Conservation (phyloP, 352 stramenopile genomes). For the Pilasporangium apinafurcum region DNA sequence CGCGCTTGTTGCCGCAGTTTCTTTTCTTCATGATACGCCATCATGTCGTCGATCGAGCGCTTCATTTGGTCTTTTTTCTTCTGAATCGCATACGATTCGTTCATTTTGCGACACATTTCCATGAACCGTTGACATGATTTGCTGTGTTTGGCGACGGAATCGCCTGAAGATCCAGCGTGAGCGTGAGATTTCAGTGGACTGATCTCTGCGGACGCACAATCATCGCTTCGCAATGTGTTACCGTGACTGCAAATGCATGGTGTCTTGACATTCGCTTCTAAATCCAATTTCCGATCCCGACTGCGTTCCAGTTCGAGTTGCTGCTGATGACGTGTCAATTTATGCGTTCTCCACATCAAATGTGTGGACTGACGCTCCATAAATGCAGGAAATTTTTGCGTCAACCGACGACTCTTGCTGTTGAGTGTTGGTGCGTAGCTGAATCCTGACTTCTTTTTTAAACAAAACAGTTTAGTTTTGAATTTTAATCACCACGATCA, state of each 20-base stretch:
- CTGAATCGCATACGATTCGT: slow-evolving; percentile 32
- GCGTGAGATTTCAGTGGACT: slow-evolving; percentile 2
- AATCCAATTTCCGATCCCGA: slow-evolving; percentile 13
- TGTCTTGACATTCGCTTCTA: slow-evolving; percentile 28
- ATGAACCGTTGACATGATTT: slow-evolving; percentile 40
- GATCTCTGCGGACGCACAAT: slow-evolving; percentile 1
- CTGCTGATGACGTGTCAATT: slow-evolving; percentile 14
- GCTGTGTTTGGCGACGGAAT: slow-evolving; percentile 13
- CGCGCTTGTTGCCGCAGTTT: slow-evolving; percentile 28
- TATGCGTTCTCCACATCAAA: slow-evolving; percentile 19
- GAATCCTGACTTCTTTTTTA: slow-evolving; percentile 15
- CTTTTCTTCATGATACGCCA: slow-evolving; percentile 36
- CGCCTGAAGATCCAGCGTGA: background rate
- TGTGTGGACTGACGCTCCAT: slow-evolving; percentile 22
- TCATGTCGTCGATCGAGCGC: slow-evolving; percentile 46
- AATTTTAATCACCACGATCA: background rate
- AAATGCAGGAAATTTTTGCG: slow-evolving; percentile 28
- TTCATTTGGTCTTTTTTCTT: slow-evolving; percentile 38
- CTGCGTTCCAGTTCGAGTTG: slow-evolving; percentile 11
- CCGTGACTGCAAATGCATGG: slow-evolving; percentile 36
- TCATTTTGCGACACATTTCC: slow-evolving; percentile 44
- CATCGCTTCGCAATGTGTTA: slow-evolving; percentile 5
- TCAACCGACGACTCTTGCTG: slow-evolving; percentile 26
- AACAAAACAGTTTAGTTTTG: background rate
- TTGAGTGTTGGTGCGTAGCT: slow-evolving; percentile 27